Evolutionary conservation across 2,329 filamentous ascomycete species (phyloP).

Genomic region (Verticillium nubilum): DNA sequence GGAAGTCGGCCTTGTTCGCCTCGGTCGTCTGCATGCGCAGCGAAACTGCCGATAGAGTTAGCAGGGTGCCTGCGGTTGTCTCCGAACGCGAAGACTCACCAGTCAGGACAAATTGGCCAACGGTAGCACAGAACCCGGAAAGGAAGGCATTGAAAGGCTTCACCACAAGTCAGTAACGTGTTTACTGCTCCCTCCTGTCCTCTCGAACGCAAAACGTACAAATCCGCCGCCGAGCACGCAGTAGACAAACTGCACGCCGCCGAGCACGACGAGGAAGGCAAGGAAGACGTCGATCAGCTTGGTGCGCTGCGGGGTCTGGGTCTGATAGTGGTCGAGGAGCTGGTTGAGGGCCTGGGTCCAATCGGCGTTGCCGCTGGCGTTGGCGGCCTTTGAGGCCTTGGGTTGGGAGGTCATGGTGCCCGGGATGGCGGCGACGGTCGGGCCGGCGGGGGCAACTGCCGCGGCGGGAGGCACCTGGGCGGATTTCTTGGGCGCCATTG

Average conservation of each 20-base stretch:
- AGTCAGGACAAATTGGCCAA: slow-evolving; percentile 96
- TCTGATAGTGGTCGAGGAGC: slow-evolving; percentile 70
- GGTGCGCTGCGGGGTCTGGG: slow-evolving; percentile 80
- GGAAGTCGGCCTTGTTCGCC: slow-evolving; percentile 74
- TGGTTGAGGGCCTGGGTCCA: slow-evolving; percentile 39
- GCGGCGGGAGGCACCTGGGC: neutral
- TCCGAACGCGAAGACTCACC: slow-evolving; percentile 44
- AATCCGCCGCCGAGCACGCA: slow-evolving; percentile 91
- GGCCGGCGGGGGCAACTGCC: slow-evolving; percentile 26
- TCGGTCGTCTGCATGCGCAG: slow-evolving; percentile 89
- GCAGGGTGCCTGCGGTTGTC: neutral
- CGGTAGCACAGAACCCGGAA: slow-evolving; percentile 87
- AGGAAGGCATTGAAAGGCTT: slow-evolving; percentile 99
- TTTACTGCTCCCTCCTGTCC: neutral
- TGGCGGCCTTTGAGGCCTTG: slow-evolving; percentile 10
- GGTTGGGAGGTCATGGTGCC: slow-evolving; percentile 9
- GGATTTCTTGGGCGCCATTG: slow-evolving; percentile 43
- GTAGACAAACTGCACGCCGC: slow-evolving; percentile 88
- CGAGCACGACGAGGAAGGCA: slow-evolving; percentile 78
- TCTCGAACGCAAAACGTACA: slow-evolving; percentile 47
- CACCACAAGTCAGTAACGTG: neutral
- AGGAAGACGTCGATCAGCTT: slow-evolving; percentile 92
- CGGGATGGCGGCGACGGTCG: slow-evolving; percentile 8
- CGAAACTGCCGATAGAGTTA: slow-evolving; percentile 35
- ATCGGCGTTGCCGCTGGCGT: slow-evolving; percentile 19